These are phyloP conservation scores for Tetrapisispora fleetii DNA, from an alignment of 805 yeast species.

Conservation along the genomic window DNA sequence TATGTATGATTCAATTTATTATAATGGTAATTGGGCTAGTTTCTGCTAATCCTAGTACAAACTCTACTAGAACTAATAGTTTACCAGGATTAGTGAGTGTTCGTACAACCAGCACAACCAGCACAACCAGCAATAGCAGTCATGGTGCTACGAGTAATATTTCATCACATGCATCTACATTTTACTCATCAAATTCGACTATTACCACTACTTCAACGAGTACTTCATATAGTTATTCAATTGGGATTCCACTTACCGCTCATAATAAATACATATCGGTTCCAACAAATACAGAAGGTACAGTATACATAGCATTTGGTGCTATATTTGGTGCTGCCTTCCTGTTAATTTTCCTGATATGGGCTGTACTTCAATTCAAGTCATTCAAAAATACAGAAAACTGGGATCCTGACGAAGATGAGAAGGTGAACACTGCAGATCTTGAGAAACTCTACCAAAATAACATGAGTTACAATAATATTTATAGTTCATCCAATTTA, in stretches of 20 bases:
- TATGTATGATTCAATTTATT: background rate
- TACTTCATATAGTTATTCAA: background rate
- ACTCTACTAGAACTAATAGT: background rate
- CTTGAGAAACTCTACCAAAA: background rate
- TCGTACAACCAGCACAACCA: background rate
- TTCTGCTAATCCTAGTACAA: background rate
- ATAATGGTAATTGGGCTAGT: background rate
- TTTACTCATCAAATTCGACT: background rate
- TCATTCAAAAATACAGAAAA: constrained; percentile 18
- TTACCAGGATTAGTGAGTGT: background rate
- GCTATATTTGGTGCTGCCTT: constrained; percentile 49
- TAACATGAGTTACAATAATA: background rate
- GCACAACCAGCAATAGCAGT: background rate
- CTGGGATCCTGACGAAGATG: background rate
- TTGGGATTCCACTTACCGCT: constrained; percentile 13
- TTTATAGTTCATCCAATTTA: background rate
- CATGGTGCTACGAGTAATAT: background rate
- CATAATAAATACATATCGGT: constrained; percentile 48
- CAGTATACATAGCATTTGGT: constrained; percentile 74
- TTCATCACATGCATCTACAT: background rate
- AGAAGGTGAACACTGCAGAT: background rate
- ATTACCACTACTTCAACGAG: background rate
- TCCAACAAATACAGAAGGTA: constrained; percentile 48
- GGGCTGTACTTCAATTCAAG: constrained; percentile 18
- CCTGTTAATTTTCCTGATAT: constrained; percentile 13